Evolutionary conservation across 169 alveolate genomes (phyloP).

Genomic region (Cryptosporidium meleagridis): DNA sequence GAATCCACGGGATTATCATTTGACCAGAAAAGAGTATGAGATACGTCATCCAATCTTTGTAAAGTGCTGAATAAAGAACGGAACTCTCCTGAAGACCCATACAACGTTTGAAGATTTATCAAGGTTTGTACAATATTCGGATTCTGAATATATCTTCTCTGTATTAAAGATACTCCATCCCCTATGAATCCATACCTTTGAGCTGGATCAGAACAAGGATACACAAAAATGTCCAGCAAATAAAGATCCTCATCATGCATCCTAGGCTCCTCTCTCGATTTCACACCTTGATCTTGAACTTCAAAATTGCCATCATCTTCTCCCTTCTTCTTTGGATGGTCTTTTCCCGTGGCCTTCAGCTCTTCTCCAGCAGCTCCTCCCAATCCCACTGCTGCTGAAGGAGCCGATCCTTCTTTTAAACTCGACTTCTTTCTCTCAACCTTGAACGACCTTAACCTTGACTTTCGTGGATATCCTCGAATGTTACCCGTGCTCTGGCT

Average conservation of each 20-base stretch:
- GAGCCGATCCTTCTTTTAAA: not conserved
- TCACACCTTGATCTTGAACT: not conserved
- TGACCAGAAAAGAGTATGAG: slow-evolving; percentile 70
- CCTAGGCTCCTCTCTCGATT: not conserved
- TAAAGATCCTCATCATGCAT: slow-evolving; percentile 37
- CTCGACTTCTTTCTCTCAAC: not conserved
- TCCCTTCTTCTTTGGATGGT: not conserved
- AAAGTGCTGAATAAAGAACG: slow-evolving; percentile 16
- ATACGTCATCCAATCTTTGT: slow-evolving; percentile 71
- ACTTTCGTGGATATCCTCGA: slow-evolving; percentile 79
- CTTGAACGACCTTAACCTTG: not conserved
- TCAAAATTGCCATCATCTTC: not conserved
- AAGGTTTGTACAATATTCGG: slow-evolving; percentile 40
- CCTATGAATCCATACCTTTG: slow-evolving; percentile 32
- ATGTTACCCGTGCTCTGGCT: slow-evolving; percentile 79
- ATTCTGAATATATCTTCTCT: slow-evolving; percentile 46
- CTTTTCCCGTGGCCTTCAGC: not conserved
- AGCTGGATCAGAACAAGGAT: slow-evolving; percentile 2
- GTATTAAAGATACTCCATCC: slow-evolving; percentile 52
- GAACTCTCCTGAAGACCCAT: slow-evolving; percentile 24
- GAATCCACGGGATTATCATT: not conserved
- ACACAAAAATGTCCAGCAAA: slow-evolving; percentile 20
- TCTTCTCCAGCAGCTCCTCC: not conserved
- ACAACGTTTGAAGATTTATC: slow-evolving; percentile 40
- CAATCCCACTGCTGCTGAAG: too few relatives aligned